Conservation (phyloP, 202 grass and related monocot species). For the Zoysia matrella region DNA sequence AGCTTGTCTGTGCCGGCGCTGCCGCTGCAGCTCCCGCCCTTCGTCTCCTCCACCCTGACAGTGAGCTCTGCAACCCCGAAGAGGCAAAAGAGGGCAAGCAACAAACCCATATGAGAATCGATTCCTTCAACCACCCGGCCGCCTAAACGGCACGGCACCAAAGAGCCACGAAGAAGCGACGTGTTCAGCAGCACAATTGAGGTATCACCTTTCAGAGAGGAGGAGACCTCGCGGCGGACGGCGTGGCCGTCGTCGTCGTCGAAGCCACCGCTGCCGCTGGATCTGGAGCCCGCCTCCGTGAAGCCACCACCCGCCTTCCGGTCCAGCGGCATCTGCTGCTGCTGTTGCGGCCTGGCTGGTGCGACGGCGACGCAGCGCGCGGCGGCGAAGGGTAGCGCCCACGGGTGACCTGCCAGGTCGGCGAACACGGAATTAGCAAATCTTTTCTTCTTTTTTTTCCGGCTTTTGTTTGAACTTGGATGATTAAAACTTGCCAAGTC, state of each 20-base stretch:
- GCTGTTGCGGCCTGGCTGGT: conserved; percentile 28
- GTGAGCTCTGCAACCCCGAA: conserved; percentile 56
- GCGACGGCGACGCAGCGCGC: conserved; percentile 42
- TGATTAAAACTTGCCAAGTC: neutral
- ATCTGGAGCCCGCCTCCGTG: conserved; percentile 74
- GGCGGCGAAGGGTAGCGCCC: conserved; percentile 48
- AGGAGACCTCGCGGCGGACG: conserved; percentile 70
- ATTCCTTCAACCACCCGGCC: neutral
- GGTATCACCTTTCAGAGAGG: conserved; percentile 63
- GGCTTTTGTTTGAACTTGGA: neutral
- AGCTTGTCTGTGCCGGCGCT: conserved; percentile 63
- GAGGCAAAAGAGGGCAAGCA: neutral
- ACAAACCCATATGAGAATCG: conserved; percentile 18
- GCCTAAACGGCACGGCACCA: neutral
- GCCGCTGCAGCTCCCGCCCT: conserved; percentile 68
- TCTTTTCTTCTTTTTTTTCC: neutral
- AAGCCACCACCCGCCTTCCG: conserved; percentile 42
- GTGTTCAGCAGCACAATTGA: conserved; percentile 16
- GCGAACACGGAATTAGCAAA: conserved; percentile 12
- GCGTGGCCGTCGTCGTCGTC: conserved; percentile 74
- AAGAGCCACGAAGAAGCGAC: neutral
- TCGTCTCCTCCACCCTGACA: conserved; percentile 56
- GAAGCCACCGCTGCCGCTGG: conserved; percentile 67
- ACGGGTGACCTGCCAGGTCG: conserved; percentile 41
- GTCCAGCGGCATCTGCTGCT: conserved; percentile 41